These are phyloP conservation scores for Sonneratia caseolaris DNA, from an alignment of 345 rosid species.

Conservation along the genomic window DNA sequence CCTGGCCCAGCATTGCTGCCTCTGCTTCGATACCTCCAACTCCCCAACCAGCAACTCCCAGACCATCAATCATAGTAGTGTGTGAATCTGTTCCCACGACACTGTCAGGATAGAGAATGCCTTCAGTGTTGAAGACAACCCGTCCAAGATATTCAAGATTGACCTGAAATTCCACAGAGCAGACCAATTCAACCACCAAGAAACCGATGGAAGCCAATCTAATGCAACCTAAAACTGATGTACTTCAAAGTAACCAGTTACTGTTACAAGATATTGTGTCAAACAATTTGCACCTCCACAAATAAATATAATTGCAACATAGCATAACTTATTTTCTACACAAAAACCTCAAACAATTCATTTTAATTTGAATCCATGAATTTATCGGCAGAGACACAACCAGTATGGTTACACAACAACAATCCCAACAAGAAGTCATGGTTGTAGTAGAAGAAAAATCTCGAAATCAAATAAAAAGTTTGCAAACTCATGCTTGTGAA, in stretches of 20 bases:
- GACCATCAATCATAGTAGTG: conserved; percentile 98
- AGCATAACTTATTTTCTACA: background rate
- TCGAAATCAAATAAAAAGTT: background rate
- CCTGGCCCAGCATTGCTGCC: conserved; percentile 99
- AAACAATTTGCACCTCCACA: background rate
- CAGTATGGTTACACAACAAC: too few relatives aligned
- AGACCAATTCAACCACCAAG: conserved; percentile 3
- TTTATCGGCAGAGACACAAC: background rate
- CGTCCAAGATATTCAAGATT: conserved; percentile 96
- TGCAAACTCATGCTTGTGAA: background rate
- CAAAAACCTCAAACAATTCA: background rate
- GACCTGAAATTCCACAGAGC: conserved; percentile 47
- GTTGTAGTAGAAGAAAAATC: background rate
- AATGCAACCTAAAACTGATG: background rate
- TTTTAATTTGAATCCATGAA: background rate
- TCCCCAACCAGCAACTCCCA: conserved; percentile 99
- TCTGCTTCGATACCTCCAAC: conserved; percentile 99
- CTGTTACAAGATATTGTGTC: too few relatives aligned
- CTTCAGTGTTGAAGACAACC: conserved; percentile 81
- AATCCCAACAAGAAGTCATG: background rate
- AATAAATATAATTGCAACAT: background rate
- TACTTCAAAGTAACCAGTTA: too few relatives aligned
- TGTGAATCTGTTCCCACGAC: conserved; percentile 99
- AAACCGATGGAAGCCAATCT: background rate
- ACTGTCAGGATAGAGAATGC: conserved; percentile 84